Conservation (phyloP, 495 filamentous ascomycete species). For the Talaromyces stipitatus region DNA sequence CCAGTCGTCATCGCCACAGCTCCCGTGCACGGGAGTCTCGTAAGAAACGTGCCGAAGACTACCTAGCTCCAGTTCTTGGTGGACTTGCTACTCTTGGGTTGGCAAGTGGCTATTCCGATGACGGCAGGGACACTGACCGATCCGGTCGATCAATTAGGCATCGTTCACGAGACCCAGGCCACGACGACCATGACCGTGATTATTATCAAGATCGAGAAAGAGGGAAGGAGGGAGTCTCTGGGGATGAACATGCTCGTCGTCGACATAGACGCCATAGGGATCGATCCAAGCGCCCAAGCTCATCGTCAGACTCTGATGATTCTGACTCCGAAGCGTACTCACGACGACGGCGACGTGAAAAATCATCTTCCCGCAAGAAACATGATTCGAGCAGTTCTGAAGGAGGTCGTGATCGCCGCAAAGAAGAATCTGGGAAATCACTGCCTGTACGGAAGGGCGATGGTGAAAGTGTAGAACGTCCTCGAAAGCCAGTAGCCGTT, state of each 20-base stretch:
- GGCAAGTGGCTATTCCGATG: slow-evolving; percentile 29
- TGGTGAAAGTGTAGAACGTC: slow-evolving; percentile 13
- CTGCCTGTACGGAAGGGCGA: background rate
- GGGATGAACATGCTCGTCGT: slow-evolving; percentile 2
- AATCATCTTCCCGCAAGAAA: slow-evolving; percentile 17
- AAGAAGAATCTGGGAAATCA: background rate
- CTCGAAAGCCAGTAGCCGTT: slow-evolving; percentile 21
- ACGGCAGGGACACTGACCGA: slow-evolving; percentile 25
- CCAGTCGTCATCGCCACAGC: slow-evolving; percentile 19
- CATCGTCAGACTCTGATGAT: slow-evolving; percentile 21
- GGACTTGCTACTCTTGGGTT: slow-evolving; percentile 36
- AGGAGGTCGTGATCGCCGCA: slow-evolving; percentile 7
- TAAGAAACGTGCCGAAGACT: slow-evolving; percentile 11
- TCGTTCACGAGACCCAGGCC: background rate
- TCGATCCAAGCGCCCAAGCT: slow-evolving; percentile 21
- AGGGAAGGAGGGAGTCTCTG: background rate
- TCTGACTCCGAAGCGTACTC: slow-evolving; percentile 33
- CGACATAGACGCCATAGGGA: slow-evolving; percentile 17
- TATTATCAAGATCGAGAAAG: background rate
- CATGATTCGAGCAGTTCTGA: slow-evolving; percentile 14
- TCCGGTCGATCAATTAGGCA: slow-evolving; percentile 4
- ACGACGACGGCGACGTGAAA: slow-evolving; percentile 27
- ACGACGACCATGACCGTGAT: background rate
- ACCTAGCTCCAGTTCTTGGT: slow-evolving; percentile 13
- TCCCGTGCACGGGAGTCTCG: slow-evolving; percentile 17